A percentile compares a stretch with the other conserved stretches of the same genome.
phyloP scores from a whole-genome alignment of 805 yeast genomes.

The Metschnikowia colocasiae region DNA sequence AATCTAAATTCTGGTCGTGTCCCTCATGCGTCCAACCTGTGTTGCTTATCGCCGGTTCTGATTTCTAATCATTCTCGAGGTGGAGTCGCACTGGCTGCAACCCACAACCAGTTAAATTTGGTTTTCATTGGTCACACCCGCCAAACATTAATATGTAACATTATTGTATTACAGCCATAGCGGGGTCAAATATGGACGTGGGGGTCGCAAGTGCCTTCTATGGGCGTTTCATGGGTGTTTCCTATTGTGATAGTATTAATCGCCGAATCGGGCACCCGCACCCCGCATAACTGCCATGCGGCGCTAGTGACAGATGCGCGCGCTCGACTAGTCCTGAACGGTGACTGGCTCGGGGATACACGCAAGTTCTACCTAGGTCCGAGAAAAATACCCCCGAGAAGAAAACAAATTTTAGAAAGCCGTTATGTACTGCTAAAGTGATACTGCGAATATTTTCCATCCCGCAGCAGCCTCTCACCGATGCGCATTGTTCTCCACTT shows the following conservation, averaged over 20 bases:
- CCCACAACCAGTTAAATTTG: neutral
- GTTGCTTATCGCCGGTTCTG: neutral
- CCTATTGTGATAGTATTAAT: neutral
- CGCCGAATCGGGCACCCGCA: neutral
- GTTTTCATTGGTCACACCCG: too few relatives aligned
- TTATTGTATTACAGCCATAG: neutral
- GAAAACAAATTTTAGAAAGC: neutral
- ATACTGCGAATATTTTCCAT: neutral
- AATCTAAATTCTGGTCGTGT: neutral
- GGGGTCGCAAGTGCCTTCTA: too few relatives aligned
- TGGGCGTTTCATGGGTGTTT: neutral
- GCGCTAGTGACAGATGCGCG: neutral
- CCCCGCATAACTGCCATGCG: neutral
- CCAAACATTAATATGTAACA: neutral
- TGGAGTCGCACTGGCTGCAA: constrained; percentile 1
- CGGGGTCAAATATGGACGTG: neutral
- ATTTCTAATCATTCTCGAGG: neutral
- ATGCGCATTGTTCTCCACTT: neutral
- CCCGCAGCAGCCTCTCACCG: neutral
- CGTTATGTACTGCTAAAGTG: neutral
- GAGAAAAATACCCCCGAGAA: neutral
- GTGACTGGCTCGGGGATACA: neutral
- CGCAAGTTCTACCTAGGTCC: neutral
- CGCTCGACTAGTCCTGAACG: neutral
- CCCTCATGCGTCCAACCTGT: neutral